phyloP scores from a whole-genome alignment of 2,329 filamentous ascomycete species.

The Phialocephala sp. region DNA sequence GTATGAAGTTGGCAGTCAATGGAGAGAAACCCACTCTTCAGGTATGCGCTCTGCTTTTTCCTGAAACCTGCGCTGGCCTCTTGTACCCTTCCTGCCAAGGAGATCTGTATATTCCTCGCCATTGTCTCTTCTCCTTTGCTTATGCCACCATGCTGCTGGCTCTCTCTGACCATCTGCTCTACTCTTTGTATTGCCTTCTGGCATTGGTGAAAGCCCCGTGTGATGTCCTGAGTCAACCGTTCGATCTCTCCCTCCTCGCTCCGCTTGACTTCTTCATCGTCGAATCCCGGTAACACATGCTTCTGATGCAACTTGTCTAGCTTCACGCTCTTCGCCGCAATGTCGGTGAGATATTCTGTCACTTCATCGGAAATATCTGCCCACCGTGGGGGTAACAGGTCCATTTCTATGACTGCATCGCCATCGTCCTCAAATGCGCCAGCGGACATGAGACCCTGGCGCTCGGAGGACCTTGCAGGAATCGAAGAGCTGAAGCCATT shows the following conservation, averaged over 20 bases:
- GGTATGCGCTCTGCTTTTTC: slow-evolving; percentile 95
- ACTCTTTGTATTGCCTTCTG: slow-evolving; percentile 88
- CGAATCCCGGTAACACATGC: slow-evolving; percentile 94
- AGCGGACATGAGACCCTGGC: slow-evolving; percentile 83
- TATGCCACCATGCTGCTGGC: slow-evolving; percentile 73
- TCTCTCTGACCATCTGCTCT: slow-evolving; percentile 84
- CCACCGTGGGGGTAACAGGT: slow-evolving; percentile 92
- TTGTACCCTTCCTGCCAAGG: slow-evolving; percentile 84
- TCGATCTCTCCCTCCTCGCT: slow-evolving; percentile 92
- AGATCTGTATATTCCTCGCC: slow-evolving; percentile 95
- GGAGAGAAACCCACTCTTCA: slow-evolving; percentile 72
- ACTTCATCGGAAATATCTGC: slow-evolving; percentile 95
- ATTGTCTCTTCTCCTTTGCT: slow-evolving; percentile 89
- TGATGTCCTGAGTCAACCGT: slow-evolving; percentile 86
- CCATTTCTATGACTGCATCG: slow-evolving; percentile 98
- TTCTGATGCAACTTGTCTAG: slow-evolving; percentile 96
- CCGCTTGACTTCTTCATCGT: slow-evolving; percentile 89
- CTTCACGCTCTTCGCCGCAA: slow-evolving; percentile 81
- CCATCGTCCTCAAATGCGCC: slow-evolving; percentile 83
- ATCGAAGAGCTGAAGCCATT: slow-evolving; percentile 67
- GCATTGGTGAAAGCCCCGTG: slow-evolving; percentile 85
- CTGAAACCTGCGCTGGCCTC: slow-evolving; percentile 90
- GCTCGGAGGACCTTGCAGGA: slow-evolving; percentile 63
- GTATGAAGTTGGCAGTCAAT: slow-evolving; percentile 1
- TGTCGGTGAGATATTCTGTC: slow-evolving; percentile 77